Conservation (phyloP, 2,329 filamentous ascomycete species). For the Sporothrix schenckii region DNA sequence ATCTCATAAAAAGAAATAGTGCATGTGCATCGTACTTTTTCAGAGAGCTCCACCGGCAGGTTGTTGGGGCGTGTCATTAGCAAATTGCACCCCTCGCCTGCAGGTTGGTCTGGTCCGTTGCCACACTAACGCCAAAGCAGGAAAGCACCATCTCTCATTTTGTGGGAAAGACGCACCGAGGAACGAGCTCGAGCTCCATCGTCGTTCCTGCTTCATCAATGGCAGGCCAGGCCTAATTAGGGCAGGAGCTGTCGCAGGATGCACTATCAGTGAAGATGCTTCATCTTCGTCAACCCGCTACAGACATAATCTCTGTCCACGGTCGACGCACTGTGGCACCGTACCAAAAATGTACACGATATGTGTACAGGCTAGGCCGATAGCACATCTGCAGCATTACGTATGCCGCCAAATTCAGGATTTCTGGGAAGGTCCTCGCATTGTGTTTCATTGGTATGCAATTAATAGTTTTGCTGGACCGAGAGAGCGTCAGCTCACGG, state of each 20-base stretch:
- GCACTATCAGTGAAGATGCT: neutral
- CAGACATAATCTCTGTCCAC: neutral
- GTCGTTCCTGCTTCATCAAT: conserved; percentile 17
- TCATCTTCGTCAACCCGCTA: too few relatives aligned
- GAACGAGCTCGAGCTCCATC: neutral
- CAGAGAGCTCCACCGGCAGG: neutral
- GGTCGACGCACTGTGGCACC: neutral
- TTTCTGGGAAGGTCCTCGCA: conserved; percentile 26
- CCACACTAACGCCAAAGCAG: conserved; percentile 24
- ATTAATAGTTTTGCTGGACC: neutral
- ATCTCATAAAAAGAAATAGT: neutral
- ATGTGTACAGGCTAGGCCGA: neutral
- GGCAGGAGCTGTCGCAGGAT: conserved; percentile 11
- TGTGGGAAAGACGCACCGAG: conserved; percentile 11
- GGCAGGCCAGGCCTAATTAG: neutral
- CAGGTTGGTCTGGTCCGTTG: conserved; percentile 23
- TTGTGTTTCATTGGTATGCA: conserved; percentile 11
- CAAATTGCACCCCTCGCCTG: neutral
- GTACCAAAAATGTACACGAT: neutral
- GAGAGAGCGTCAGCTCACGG: neutral
- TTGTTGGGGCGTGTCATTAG: conserved; percentile 17
- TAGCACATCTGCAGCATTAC: conserved; percentile 17
- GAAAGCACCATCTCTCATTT: conserved; percentile 14
- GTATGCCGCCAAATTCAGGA: conserved; percentile 24
- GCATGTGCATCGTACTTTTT: neutral